Conservation (phyloP, 352 stramenopile species). For the Phytophthora ohioensis region DNA sequence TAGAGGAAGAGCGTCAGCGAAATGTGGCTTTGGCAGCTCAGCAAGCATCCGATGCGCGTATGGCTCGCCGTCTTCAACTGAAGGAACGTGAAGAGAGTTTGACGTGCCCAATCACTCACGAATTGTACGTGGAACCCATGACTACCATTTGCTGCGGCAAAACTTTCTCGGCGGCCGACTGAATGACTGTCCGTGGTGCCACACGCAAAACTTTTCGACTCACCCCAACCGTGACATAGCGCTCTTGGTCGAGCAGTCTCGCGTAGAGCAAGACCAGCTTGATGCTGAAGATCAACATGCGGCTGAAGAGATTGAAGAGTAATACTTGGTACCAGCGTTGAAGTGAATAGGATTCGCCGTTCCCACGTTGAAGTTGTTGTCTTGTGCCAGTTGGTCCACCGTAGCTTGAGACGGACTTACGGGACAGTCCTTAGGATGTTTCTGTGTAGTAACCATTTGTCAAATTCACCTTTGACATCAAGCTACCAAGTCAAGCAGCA, state of each 20-base stretch:
- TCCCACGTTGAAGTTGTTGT: neutral
- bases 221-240: constrained; percentile 20
- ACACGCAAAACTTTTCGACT: neutral
- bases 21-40: constrained; percentile 5
- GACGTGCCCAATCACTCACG: constrained; percentile 16
- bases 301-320: no score
- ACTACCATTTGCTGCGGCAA: constrained; percentile 27
- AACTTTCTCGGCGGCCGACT: constrained; percentile 17
- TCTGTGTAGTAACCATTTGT: neutral
- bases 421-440: neutral
- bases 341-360: neutral
- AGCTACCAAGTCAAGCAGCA: neutral
- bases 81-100: constrained; percentile 17
- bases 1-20: neutral
- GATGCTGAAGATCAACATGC: neutral
- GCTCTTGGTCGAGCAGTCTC: constrained; percentile 11
- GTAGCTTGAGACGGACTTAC: neutral
- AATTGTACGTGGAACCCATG: constrained; percentile 12
- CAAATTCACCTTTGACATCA: neutral
- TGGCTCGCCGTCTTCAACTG: constrained; percentile 10
- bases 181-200: constrained; percentile 17
- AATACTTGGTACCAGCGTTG: no score
- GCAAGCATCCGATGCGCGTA: constrained; percentile 5
- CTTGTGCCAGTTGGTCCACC: no score
- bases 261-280: constrained; percentile 5